Evolutionary conservation across 1,284 basidiomycete species (phyloP), one percentile per base, ranked within the genome.

Genomic region (Phylloboletellus chloephorus): DNA sequence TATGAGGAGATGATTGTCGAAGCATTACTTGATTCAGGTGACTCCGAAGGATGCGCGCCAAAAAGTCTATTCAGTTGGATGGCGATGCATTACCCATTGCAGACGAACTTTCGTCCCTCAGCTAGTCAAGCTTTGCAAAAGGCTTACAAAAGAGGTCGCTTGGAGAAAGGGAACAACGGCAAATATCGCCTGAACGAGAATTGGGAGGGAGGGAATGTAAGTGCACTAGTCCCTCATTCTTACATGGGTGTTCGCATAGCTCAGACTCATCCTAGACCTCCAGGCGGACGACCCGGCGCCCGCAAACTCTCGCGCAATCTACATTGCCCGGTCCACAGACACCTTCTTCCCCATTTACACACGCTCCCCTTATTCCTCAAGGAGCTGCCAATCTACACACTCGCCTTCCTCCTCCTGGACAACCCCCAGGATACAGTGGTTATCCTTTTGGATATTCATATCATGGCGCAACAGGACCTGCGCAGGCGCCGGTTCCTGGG

Each of bases 1-100:
- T 89, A 89, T 46, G 86, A 89, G 53, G 85, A 88, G 49, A 89
- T 89, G 87, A 83, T 89, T 24, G 84, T 82, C 7, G 82, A 86
- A 54, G 85, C 85, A 0, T 65, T 89, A 16, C 58, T 66, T 19
- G 82, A 79, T 41, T 70, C 73, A 32, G 67, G 62, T 8, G 82
- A 86, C 43, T 67, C 76, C 5, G 82, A 87, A 32, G 87, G 87
- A 11, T 74, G 74, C 35, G 79, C 79, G 7, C 86, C 86, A n/a
- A 89, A 87, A 55, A 78, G 79, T 49, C 56, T 89, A 22, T 89
- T 86, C 58, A 67, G 74, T 7, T 86, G 82, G 82, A 89, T 89
- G 82, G 78, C 79, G 2, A 66, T 73, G 33, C 72, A 76, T 30
- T 89, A 87, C 58, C 86, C 87, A n/a, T 57, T 89, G 6, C 85